Conservation (phyloP, 805 yeast genomes). For the Yamadazyma kitorensis region DNA sequence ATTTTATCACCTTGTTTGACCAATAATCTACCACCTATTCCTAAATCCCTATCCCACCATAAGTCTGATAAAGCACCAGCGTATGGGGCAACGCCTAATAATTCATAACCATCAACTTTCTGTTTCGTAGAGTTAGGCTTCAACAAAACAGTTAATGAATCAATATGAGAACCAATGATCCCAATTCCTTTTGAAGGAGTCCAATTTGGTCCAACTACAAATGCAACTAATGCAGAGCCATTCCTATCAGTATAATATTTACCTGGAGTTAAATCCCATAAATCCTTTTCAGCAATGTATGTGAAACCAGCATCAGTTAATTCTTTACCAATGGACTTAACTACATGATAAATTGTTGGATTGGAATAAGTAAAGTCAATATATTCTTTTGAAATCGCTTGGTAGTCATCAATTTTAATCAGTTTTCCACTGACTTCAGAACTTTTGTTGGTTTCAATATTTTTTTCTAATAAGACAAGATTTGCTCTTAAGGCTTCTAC, state of each 20-base stretch:
- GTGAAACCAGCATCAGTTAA: slow-evolving; percentile 27
- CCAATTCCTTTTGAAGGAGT: slow-evolving; percentile 17
- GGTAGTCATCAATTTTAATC: slow-evolving; percentile 1
- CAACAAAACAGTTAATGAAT: slow-evolving; percentile 30
- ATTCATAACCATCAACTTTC: slow-evolving; percentile 29
- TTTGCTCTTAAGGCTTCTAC: slow-evolving; percentile 13
- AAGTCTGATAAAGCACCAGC: slow-evolving; percentile 32
- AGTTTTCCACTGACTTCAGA: neutral
- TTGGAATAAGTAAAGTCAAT: slow-evolving; percentile 31
- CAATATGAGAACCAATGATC: slow-evolving; percentile 29
- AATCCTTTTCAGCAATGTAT: slow-evolving; percentile 22
- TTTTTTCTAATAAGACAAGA: slow-evolving; percentile 6
- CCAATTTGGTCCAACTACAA: slow-evolving; percentile 38
- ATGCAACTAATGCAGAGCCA: slow-evolving; percentile 35
- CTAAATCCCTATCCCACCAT: slow-evolving; percentile 44
- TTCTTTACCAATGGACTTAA: slow-evolving; percentile 20
- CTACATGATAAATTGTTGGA: slow-evolving; percentile 43
- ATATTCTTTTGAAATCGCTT: slow-evolving; percentile 16
- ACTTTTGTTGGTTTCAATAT: neutral
- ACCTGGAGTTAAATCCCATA: slow-evolving; percentile 18
- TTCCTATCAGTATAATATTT: slow-evolving; percentile 23
- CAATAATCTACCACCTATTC: slow-evolving; percentile 37
- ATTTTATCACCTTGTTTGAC: slow-evolving; percentile 19
- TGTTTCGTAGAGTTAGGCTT: slow-evolving; percentile 18
- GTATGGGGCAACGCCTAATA: slow-evolving; percentile 40